Percentiles rank a stretch among this genome's conserved stretches.
phyloP scores from a whole-genome alignment of 495 filamentous ascomycete genomes.

The Lentithecium fluviatile region DNA sequence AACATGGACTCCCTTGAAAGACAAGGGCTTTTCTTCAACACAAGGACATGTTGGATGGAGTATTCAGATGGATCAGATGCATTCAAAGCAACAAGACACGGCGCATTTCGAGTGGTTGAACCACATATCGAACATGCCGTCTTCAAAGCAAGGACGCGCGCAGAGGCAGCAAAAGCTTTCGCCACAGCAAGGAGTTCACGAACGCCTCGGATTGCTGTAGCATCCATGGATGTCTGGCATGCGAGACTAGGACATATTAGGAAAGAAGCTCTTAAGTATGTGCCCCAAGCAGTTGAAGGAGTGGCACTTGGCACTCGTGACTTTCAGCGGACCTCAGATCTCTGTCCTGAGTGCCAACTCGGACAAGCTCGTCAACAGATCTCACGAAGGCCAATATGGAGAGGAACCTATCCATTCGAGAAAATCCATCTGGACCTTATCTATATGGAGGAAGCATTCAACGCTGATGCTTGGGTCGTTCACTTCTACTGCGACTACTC shows the following conservation, averaged over 20 bases:
- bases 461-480: slow-evolving; percentile 8
- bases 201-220: not conserved
- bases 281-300: slow-evolving; percentile 3
- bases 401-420: slow-evolving; percentile 18
- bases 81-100: slow-evolving; percentile 1
- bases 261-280: slow-evolving; percentile 6
- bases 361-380: not conserved
- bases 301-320: not conserved
- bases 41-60: slow-evolving; percentile 5
- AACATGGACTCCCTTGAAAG: not conserved
- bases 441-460: slow-evolving; percentile 18
- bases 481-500: slow-evolving; percentile 21
- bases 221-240: slow-evolving; percentile 8
- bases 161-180: not conserved
- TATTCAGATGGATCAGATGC: slow-evolving; percentile 8
- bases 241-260: slow-evolving; percentile 6
- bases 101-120: slow-evolving; percentile 5
- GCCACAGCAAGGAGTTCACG: not conserved
- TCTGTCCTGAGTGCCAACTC: slow-evolving; percentile 4
- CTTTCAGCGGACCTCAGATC: slow-evolving; percentile 1
- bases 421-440: slow-evolving; percentile 26
- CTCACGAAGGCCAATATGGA: not conserved
- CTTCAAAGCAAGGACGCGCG: not conserved
- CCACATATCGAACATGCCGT: slow-evolving; percentile 2
- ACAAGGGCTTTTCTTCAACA: not conserved